Evolutionary conservation across 1,284 basidiomycete genomes (phyloP), one percentile per base, ranked within the genome.

Genomic region (Somion occarium): DNA sequence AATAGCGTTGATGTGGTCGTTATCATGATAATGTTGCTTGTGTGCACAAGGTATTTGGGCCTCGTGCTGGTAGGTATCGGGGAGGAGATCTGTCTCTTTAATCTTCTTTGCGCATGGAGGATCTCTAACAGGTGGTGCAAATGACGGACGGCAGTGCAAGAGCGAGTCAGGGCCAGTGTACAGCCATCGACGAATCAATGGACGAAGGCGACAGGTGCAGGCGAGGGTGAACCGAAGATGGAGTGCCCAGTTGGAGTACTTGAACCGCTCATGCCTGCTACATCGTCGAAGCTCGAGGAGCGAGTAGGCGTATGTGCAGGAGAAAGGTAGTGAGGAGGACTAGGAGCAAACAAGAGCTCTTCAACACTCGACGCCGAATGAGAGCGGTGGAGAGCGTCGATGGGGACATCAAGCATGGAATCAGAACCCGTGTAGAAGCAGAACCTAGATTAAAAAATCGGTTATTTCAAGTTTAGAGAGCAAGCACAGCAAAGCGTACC

Each of bases 401-500:
- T 53, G 2, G 64, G 55, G n/a, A 62, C 61, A 38, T 65, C 65
- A 25, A 64, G 55, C 48, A 64, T 44, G 2, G 69, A 56, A 18
- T 69, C 69, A 15, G 65, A 51, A 7, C 86, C 86, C 0, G 87
- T 88, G 66, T 79, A 90, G 67, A 88, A 90, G 70, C 87, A 89
- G 64, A 85, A 88, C 57, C 87, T 89, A 49, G 23, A 44, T 30
- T n/a, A 41, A 42, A 44, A 34, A 18, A 45, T 37, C 39, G 53
- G 53, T 24, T 24, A 53, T 9, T 22, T 11, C 13, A 27, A 39
- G 51, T 45, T 45, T 30, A 39, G 23, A 15, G 30, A 7, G 23
- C 45, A 37, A 38, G 12, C 50, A 34, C 5, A 11, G 48, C 41
- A 44, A 41, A 53, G 73, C 82, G 55, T 57, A 87, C 86, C 73